Evolutionary conservation across 2,329 filamentous ascomycete species (phyloP).

Genomic region (Fusarium sp.): DNA sequence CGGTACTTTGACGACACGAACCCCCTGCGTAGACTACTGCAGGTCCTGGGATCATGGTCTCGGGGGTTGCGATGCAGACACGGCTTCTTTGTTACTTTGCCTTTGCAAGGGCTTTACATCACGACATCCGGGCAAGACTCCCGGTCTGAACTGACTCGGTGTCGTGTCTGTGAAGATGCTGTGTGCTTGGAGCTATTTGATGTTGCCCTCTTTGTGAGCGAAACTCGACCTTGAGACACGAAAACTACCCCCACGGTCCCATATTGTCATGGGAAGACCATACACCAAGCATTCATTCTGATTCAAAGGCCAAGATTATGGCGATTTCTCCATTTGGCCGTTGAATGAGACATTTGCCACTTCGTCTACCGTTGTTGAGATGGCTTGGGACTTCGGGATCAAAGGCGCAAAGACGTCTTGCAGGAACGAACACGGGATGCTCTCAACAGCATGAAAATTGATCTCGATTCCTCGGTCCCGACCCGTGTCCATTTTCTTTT

Average conservation of each 20-base stretch:
- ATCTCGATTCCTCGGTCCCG: background rate
- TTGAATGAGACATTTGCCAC: background rate
- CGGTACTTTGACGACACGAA: background rate
- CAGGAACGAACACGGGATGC: background rate
- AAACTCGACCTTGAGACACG: background rate
- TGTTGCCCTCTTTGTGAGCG: background rate
- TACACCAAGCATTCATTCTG: background rate
- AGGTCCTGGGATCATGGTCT: constrained; percentile 31
- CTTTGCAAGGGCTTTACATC: background rate
- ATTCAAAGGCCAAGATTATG: background rate
- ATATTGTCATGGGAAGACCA: background rate
- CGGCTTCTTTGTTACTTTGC: background rate
- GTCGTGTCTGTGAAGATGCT: background rate
- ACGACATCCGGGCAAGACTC: background rate
- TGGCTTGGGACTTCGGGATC: background rate
- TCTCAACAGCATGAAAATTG: background rate
- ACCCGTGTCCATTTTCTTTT: background rate
- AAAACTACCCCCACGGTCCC: background rate
- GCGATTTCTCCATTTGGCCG: background rate
- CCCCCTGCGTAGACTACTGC: constrained; percentile 29
- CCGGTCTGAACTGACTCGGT: background rate
- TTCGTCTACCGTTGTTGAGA: background rate
- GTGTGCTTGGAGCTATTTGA: background rate
- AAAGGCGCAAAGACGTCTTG: background rate
- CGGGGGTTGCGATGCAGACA: background rate